Conservation (phyloP, 2,329 filamentous ascomycete species). For the Neofusicoccum laricinum region DNA sequence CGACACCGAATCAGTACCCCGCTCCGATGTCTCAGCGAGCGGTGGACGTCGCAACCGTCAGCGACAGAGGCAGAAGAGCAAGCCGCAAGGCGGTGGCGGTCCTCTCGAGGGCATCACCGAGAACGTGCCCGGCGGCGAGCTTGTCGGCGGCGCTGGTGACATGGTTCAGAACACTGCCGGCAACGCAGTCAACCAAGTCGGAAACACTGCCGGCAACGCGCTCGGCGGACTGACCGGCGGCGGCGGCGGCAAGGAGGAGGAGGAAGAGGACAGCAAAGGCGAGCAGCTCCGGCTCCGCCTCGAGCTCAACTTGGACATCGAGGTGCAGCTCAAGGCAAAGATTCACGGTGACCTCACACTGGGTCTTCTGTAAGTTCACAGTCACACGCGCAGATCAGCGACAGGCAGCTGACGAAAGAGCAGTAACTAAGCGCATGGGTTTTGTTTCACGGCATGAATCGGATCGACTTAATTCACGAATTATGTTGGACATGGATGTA, state of each 20-base stretch:
- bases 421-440: slow-evolving; percentile 15
- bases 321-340: slow-evolving; percentile 63
- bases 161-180: slow-evolving; percentile 57
- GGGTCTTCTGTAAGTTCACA: slow-evolving; percentile 47
- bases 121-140: slow-evolving; percentile 50
- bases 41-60: slow-evolving; percentile 58
- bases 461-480: neutral
- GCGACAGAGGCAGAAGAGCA: slow-evolving; percentile 47
- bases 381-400: neutral
- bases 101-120: slow-evolving; percentile 58
- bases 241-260: slow-evolving; percentile 35
- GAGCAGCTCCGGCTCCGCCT: slow-evolving; percentile 56
- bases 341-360: slow-evolving; percentile 63
- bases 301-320: slow-evolving; percentile 61
- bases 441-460: neutral
- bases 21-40: slow-evolving; percentile 52
- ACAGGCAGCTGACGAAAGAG: neutral
- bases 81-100: slow-evolving; percentile 41
- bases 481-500: slow-evolving; percentile 7
- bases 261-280: slow-evolving; percentile 39
- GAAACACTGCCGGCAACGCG: slow-evolving; percentile 44
- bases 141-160: slow-evolving; percentile 52
- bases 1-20: slow-evolving; percentile 54
- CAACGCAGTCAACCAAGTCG: slow-evolving; percentile 48
- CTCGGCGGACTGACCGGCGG: slow-evolving; percentile 48